Evolutionary conservation across 768 basidiomycete species (phyloP).

Genomic region (Mycena albidolilacea): DNA sequence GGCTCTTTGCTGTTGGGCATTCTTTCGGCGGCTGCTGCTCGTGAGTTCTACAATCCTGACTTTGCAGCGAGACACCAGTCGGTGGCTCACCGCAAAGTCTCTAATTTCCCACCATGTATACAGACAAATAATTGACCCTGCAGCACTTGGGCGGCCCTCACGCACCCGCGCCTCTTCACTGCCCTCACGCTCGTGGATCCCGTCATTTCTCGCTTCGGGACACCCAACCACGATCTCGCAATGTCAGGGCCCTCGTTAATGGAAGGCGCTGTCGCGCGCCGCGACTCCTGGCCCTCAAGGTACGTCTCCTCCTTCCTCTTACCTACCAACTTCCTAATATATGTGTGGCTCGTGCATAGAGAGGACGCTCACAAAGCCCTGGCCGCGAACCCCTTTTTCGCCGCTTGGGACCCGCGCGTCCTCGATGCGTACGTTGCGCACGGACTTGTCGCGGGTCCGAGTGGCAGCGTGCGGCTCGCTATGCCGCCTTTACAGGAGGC

Average conservation of each 20-base stretch:
- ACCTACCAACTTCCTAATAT: neutral
- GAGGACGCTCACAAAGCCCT: slow-evolving; percentile 72
- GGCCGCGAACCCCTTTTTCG: slow-evolving; percentile 74
- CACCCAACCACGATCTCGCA: slow-evolving; percentile 35
- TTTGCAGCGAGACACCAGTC: too few species aligned
- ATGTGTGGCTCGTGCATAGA: slow-evolving; percentile 50
- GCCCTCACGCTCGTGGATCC: slow-evolving; percentile 86
- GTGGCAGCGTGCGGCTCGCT: slow-evolving; percentile 69
- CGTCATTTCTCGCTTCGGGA: slow-evolving; percentile 63
- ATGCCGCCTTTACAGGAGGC: slow-evolving; percentile 79
- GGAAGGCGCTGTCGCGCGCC: slow-evolving; percentile 68
- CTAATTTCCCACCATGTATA: too few species aligned
- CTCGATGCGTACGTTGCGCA: slow-evolving; percentile 74
- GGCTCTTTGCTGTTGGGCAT: slow-evolving; percentile 83
- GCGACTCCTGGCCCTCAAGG: slow-evolving; percentile 76
- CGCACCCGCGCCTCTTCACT: slow-evolving; percentile 76
- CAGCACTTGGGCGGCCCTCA: slow-evolving; percentile 77
- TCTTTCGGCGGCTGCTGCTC: slow-evolving; percentile 87
- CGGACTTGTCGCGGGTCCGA: slow-evolving; percentile 59
- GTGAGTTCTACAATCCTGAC: slow-evolving; percentile 58
- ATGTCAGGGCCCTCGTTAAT: slow-evolving; percentile 45
- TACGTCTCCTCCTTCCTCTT: slow-evolving; percentile 40
- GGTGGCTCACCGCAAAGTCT: too few species aligned
- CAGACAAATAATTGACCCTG: neutral
- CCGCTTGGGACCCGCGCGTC: slow-evolving; percentile 75